A percentile compares a stretch with the other conserved stretches of the same genome.
Evolutionary conservation across 2,329 filamentous ascomycete species (phyloP).

Genomic region (Pyricularia grisea): DNA sequence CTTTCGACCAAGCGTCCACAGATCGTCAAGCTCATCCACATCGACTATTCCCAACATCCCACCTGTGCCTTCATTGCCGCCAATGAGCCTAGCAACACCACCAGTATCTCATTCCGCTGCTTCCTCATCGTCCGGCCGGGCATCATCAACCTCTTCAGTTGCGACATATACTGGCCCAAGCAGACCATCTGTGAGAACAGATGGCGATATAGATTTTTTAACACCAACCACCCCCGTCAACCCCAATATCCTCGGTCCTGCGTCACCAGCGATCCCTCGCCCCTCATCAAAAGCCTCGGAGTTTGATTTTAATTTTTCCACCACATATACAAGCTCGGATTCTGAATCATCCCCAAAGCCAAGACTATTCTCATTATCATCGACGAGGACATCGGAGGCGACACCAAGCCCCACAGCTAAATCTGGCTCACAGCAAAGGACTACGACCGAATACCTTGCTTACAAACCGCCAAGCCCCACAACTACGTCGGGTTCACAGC

Average conservation of each 20-base stretch:
- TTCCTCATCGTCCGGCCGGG: background rate
- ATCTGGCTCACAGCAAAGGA: too few species aligned
- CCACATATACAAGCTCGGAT: background rate
- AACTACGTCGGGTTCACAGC: background rate
- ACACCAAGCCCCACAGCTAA: too few species aligned
- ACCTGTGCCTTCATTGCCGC: constrained; percentile 11
- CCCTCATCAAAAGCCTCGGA: background rate
- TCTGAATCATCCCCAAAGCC: background rate
- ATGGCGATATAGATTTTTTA: background rate
- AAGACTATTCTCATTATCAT: background rate
- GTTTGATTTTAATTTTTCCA: constrained; percentile 6
- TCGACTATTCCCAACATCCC: constrained; percentile 6
- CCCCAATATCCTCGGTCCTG: background rate
- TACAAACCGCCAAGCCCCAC: background rate
- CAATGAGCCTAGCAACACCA: background rate
- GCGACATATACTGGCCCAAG: background rate
- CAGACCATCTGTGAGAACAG: background rate
- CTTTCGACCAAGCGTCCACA: background rate
- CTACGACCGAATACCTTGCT: too few species aligned
- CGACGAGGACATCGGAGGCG: background rate
- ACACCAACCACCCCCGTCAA: background rate
- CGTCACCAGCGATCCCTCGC: background rate
- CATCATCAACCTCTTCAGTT: background rate
- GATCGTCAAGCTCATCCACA: background rate
- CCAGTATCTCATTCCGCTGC: background rate